Conservation (phyloP, 805 yeast genomes). For the Candida manassasensis region DNA sequence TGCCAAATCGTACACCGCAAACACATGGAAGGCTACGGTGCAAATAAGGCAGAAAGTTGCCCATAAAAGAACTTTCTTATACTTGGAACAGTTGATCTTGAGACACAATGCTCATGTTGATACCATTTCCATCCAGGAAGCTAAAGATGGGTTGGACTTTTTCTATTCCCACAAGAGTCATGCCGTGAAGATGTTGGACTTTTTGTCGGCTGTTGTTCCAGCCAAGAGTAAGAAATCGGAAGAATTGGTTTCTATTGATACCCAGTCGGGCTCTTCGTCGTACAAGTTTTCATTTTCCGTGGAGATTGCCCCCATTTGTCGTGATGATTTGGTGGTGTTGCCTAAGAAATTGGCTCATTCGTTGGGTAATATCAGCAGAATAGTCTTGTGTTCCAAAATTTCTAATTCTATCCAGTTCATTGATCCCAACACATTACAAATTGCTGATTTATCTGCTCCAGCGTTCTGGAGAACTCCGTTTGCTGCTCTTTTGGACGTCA, state of each 20-base stretch:
- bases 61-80: constrained; percentile 94
- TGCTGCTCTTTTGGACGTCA: constrained; percentile 65
- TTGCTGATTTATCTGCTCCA: constrained; percentile 64
- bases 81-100: constrained; percentile 90
- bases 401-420: constrained; percentile 81
- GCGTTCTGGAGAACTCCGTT: constrained; percentile 84
- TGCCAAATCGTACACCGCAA: constrained; percentile 93
- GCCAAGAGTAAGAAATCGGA: constrained; percentile 77
- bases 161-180: constrained; percentile 84
- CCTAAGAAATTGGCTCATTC: constrained; percentile 84
- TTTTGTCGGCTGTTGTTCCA: constrained; percentile 81
- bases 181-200: constrained; percentile 92
- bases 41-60: constrained; percentile 97
- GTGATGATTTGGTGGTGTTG: constrained; percentile 89
- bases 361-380: constrained; percentile 74
- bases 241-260: constrained; percentile 87
- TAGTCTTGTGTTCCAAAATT: constrained; percentile 80
- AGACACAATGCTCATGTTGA: constrained; percentile 91
- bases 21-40: constrained; percentile 97
- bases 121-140: constrained; percentile 88
- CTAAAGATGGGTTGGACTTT: constrained; percentile 92
- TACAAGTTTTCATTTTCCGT: constrained; percentile 91
- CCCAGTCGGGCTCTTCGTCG: constrained; percentile 80
- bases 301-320: constrained; percentile 94
- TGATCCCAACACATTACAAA: constrained; percentile 78